Conservation (phyloP, 75 land plant genomes). For the Larix kaempferi region DNA sequence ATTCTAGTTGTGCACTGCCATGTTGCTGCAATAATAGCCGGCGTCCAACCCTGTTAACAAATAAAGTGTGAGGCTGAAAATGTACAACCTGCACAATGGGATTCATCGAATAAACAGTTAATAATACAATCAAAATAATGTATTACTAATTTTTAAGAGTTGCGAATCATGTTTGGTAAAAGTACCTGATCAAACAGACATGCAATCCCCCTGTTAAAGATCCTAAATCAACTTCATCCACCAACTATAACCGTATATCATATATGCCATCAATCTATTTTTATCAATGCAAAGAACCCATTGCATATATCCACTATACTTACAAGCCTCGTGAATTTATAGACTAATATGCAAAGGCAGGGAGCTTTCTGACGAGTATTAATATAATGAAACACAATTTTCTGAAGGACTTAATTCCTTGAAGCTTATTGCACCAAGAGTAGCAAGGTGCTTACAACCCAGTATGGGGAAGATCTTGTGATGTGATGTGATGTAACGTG, state of each 20-base stretch:
- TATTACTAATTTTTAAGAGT: background rate
- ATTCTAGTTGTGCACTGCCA: constrained; percentile 40
- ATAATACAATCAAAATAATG: background rate
- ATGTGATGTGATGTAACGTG: no score
- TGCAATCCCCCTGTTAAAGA: background rate
- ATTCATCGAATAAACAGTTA: background rate
- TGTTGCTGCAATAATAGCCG: constrained; percentile 66
- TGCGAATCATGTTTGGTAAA: background rate
- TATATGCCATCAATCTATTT: background rate
- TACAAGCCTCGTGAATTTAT: background rate
- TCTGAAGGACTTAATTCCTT: background rate
- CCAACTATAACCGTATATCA: background rate
- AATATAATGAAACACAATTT: background rate
- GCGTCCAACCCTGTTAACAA: constrained; percentile 69
- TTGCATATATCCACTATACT: background rate
- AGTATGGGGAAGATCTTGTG: no score
- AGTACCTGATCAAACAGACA: background rate
- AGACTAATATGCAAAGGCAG: background rate
- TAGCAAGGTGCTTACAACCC: no score
- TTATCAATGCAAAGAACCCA: background rate
- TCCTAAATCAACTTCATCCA: background rate
- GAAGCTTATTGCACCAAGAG: no score
- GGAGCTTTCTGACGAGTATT: background rate
- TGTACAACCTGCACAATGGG: constrained; percentile 64
- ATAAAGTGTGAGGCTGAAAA: constrained; percentile 80